Conservation (phyloP, 495 filamentous ascomycete genomes). For the Neurospora sp. region DNA sequence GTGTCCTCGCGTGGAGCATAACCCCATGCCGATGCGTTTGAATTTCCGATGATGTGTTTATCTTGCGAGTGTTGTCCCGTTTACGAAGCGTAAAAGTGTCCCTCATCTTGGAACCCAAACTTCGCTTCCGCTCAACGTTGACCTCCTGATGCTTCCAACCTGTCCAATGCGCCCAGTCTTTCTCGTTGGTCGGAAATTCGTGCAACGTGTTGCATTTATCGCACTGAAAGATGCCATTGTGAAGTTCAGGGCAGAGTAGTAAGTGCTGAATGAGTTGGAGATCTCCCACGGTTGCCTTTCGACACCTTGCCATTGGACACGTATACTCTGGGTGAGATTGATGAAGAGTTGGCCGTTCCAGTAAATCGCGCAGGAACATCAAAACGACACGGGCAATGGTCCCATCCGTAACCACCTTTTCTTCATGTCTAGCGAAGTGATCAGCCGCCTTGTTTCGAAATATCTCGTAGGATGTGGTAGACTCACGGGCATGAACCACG, state of each 20-base stretch:
- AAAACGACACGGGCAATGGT: constrained; percentile 24
- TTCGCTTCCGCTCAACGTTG: constrained; percentile 17
- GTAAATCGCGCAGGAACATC: constrained; percentile 25
- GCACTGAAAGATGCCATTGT: constrained; percentile 22
- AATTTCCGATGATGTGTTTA: constrained; percentile 1
- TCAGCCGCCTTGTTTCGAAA: constrained; percentile 3
- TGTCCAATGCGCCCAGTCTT: constrained; percentile 24
- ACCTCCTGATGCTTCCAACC: constrained; percentile 16
- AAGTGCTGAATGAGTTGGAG: constrained; percentile 24
- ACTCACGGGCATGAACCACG: constrained; percentile 23
- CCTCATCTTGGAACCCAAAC: constrained; percentile 23
- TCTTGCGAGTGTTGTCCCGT: constrained; percentile 13
- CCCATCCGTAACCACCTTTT: constrained; percentile 20
- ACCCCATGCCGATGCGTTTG: not conserved
- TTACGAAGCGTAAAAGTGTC: constrained; percentile 16
- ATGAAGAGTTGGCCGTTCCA: constrained; percentile 17
- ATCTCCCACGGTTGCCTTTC: constrained; percentile 11
- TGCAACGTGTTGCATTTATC: constrained; percentile 24
- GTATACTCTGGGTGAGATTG: constrained; percentile 9
- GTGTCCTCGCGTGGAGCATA: constrained; percentile 6
- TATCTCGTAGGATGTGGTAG: not conserved
- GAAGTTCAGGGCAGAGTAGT: constrained; percentile 20
- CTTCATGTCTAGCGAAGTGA: constrained; percentile 17
- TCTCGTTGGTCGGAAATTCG: constrained; percentile 25
- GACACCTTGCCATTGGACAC: constrained; percentile 26